Evolutionary conservation across 2,329 filamentous ascomycete species (phyloP).

Genomic region (Cryphonectria parasitica): DNA sequence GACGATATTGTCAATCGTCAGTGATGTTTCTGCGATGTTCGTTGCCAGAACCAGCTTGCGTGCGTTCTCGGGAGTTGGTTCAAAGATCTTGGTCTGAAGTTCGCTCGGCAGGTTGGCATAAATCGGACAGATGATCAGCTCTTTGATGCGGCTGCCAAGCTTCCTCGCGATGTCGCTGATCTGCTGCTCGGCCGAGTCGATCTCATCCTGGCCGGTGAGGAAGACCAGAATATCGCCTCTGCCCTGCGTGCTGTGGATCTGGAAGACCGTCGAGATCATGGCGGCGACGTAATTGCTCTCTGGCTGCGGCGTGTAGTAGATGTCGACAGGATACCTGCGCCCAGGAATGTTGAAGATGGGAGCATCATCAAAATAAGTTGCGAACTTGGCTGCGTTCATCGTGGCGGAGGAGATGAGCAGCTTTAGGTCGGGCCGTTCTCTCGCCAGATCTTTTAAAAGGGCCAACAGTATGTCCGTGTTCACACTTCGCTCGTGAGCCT

Average conservation of each 20-base stretch:
- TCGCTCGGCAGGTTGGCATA: constrained; percentile 93
- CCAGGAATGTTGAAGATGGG: constrained; percentile 96
- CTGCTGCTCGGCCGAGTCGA: constrained; percentile 83
- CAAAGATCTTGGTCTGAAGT: constrained; percentile 90
- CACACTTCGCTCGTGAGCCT: constrained; percentile 92
- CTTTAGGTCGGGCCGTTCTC: constrained; percentile 82
- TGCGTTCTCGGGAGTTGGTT: constrained; percentile 81
- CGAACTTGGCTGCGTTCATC: constrained; percentile 91
- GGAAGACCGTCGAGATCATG: constrained; percentile 90
- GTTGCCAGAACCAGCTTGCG: constrained; percentile 93
- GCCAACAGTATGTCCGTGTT: constrained; percentile 89
- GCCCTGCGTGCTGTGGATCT: constrained; percentile 87
- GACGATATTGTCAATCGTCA: constrained; percentile 95
- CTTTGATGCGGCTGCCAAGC: constrained; percentile 79
- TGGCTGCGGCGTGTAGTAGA: constrained; percentile 86
- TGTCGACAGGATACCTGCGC: constrained; percentile 84
- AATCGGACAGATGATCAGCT: constrained; percentile 89
- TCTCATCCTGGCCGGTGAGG: constrained; percentile 94
- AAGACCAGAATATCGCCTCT: constrained; percentile 93
- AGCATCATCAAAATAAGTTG: constrained; percentile 86
- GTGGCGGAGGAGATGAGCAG: constrained; percentile 93
- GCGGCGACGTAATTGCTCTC: constrained; percentile 94
- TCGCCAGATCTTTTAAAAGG: constrained; percentile 84
- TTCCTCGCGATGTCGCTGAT: constrained; percentile 86
- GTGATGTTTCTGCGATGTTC: constrained; percentile 94